Conservation (phyloP, 495 filamentous ascomycete species). For the Daldinia vernicosa region DNA sequence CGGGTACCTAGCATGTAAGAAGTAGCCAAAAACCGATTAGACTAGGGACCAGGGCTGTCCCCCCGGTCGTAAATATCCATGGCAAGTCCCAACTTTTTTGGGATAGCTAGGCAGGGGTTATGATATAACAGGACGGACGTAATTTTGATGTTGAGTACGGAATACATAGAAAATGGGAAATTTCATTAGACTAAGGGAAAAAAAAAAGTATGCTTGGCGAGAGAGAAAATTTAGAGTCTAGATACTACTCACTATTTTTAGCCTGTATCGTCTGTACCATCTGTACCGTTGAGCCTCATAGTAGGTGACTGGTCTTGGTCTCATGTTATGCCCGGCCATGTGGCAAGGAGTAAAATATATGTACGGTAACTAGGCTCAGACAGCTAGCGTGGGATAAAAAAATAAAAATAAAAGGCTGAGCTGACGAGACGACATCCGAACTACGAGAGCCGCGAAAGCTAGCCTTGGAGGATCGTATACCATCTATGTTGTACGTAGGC, state of each 20-base stretch:
- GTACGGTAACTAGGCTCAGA: conserved; percentile 21
- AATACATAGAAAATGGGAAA: conserved; percentile 1
- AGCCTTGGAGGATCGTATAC: conserved; percentile 19
- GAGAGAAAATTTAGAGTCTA: conserved; percentile 10
- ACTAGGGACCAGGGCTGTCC: conserved; percentile 41
- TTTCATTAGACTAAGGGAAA: conserved; percentile 13
- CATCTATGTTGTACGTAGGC: conserved; percentile 15
- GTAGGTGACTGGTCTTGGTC: conserved; percentile 14
- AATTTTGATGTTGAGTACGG: conserved; percentile 47
- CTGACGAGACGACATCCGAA: conserved; percentile 24
- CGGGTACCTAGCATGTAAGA: conserved; percentile 44
- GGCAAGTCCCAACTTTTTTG: conserved; percentile 43
- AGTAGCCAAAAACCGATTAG: conserved; percentile 46
- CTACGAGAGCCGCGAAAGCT: conserved; percentile 33
- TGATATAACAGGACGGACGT: conserved; percentile 48
- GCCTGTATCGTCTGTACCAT: conserved; percentile 13
- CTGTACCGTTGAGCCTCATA: conserved; percentile 36
- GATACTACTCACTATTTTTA: conserved; percentile 38
- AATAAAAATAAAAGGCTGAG: conserved; percentile 24
- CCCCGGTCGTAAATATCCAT: conserved; percentile 45
- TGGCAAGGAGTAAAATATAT: conserved; percentile 28
- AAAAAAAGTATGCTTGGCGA: conserved; percentile 17
- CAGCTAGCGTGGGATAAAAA: conserved; percentile 6
- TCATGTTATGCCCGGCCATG: conserved; percentile 29
- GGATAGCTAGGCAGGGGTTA: conserved; percentile 43